Percentiles rank a stretch among this genome's conserved stretches.
These are phyloP conservation scores for Blastocystis sp. DNA, from an alignment of 352 stramenopile genomes.

Conservation along the genomic window DNA sequence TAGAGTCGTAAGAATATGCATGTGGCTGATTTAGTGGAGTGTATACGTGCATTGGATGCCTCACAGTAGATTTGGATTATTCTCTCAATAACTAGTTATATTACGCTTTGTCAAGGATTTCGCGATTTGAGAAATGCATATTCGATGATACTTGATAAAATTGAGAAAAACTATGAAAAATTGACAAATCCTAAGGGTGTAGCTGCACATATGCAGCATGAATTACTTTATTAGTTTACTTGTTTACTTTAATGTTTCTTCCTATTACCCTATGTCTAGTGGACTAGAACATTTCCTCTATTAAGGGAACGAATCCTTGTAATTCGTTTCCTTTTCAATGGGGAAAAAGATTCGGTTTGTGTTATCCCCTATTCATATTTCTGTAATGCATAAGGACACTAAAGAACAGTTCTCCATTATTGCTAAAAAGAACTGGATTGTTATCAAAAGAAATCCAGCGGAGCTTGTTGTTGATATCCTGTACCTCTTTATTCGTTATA, in stretches of 20 bases:
- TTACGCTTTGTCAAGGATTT: constrained; percentile 56
- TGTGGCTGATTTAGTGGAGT: constrained; percentile 21
- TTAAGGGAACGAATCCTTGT: background rate
- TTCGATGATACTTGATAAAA: constrained; percentile 58
- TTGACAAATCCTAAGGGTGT: constrained; percentile 25
- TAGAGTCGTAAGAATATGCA: constrained; percentile 51
- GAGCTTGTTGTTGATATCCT: constrained; percentile 30
- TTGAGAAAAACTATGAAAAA: constrained; percentile 61
- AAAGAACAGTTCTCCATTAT: constrained; percentile 19
- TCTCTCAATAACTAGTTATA: background rate
- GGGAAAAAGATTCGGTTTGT: constrained; percentile 13
- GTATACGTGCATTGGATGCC: background rate
- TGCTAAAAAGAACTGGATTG: constrained; percentile 28
- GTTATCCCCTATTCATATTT: background rate
- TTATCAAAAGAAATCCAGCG: constrained; percentile 55
- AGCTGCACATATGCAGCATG: constrained; percentile 30
- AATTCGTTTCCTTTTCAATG: background rate
- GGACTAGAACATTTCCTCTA: background rate
- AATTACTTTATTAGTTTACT: constrained; percentile 15
- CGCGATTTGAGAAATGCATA: constrained; percentile 45
- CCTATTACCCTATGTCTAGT: no score
- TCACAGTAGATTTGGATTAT: background rate
- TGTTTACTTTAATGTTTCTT: background rate
- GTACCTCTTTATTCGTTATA: background rate
- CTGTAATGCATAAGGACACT: background rate